Base-by-base conservation (phyloP, 768 basidiomycete genomes). In the Pleurotus salmoneostramineus region DNA sequence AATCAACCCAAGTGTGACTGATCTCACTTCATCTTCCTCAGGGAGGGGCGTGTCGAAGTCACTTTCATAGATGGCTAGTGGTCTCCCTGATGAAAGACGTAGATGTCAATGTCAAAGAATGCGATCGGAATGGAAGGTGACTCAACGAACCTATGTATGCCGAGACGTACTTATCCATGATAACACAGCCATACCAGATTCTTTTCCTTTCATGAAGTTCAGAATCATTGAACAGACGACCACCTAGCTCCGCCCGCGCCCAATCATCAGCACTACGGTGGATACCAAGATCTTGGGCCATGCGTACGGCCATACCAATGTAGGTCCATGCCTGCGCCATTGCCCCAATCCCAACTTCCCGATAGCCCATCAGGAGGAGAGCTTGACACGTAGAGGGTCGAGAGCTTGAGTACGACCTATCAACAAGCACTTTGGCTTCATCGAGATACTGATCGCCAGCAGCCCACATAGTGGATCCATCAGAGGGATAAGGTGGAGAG, bases 281-380 rank as follows among this genome's bases (percentile, higher is more conserved):
- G 81, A 93, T 83, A 6, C 91, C 91, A 56, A 93, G 69, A 69
- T 93, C 91, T 71, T 92, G 91, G 12, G 91, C 91, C 91, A 95
- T 93, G n/a, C 93, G 81, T 37, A 95, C 86, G 0, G 89, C 92
- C 88, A 92, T 90, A 8, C 93, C 92, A 15, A 86, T 81, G 66
- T 88, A 92, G 7, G 85, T 80, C 93, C 93, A 95, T 34, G 90
- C 87, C 69, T 88, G 84, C 6, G 88, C 87, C 92, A 94, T 95
- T 14, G 90, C 84, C 46, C 91, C 93, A 58, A 93, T 89, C 2
- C 93, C 93, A 43, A 93, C 81, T 70, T 95, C 92, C 6, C 93
- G 80, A 66, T 89, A 94, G 5, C 88, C 88, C 73, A 94, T 80
- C 7, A 95, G 78, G 7, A 95, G 77, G 15, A 95, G 72, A 4